phyloP scores from a whole-genome alignment of 495 filamentous ascomycete genomes.

The Platismatia glauca region DNA sequence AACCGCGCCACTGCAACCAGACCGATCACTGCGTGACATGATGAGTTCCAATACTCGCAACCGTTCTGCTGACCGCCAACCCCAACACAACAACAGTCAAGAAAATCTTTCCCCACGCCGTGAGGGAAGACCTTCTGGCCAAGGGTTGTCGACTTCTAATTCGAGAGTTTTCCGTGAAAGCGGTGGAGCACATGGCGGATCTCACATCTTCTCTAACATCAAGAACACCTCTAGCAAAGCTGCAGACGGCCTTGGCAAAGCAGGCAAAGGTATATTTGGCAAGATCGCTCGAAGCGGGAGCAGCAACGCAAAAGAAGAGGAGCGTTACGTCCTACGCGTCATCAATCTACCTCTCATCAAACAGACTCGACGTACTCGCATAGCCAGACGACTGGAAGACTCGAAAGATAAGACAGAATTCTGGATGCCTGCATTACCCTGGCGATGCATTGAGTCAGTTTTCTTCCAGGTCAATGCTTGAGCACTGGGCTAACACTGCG shows the following conservation, averaged over 20 bases:
- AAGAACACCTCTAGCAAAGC: conserved; percentile 64
- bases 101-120: conserved; percentile 2
- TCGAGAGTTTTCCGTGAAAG: conserved; percentile 56
- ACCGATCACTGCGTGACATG: conserved; percentile 54
- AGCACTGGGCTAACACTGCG: conserved; percentile 15
- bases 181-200: conserved; percentile 51
- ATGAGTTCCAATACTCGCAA: conserved; percentile 53
- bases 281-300: conserved; percentile 65
- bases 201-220: conserved; percentile 60
- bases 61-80: conserved; percentile 54
- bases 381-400: conserved; percentile 72
- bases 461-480: not conserved
- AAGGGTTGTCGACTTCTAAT: conserved; percentile 22
- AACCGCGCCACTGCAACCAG: conserved; percentile 53
- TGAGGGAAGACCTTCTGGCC: conserved; percentile 9
- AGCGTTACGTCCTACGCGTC: conserved; percentile 64
- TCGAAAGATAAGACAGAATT: conserved; percentile 90
- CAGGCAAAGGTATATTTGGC: conserved; percentile 69
- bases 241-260: conserved; percentile 59
- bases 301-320: conserved; percentile 57
- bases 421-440: conserved; percentile 92
- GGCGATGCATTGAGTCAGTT: conserved; percentile 75
- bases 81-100: conserved; percentile 20
- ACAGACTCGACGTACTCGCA: conserved; percentile 76
- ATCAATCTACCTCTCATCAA: conserved; percentile 75